Percentiles rank a stretch among this genome's conserved stretches.
Conservation (phyloP, 768 basidiomycete species). For the Xerocomus spinulosus region DNA sequence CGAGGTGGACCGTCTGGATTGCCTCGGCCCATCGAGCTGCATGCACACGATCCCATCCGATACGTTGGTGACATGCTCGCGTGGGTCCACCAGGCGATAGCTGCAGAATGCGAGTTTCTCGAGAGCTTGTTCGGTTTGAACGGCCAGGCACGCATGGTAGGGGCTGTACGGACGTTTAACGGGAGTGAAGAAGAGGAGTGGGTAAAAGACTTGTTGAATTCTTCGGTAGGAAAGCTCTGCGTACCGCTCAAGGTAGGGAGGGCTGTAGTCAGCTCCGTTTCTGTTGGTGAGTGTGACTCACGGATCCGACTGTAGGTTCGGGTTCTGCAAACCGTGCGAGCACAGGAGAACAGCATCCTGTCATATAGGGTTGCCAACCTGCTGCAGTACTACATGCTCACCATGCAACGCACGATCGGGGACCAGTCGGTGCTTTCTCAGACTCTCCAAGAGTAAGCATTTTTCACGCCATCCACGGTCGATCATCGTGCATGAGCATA, state of each 20-base stretch:
- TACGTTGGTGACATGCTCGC: conserved; percentile 99
- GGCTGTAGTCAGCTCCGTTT: neutral
- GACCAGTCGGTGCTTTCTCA: conserved; percentile 70
- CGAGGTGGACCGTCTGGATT: conserved; percentile 80
- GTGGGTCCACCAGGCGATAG: conserved; percentile 96
- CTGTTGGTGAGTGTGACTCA: neutral
- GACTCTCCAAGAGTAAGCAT: conserved; percentile 72
- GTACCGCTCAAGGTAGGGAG: conserved; percentile 75
- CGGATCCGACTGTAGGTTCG: conserved; percentile 49
- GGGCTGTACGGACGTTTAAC: conserved; percentile 55
- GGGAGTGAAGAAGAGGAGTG: conserved; percentile 69
- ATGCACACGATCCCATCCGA: conserved; percentile 94
- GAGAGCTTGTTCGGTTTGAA: conserved; percentile 77
- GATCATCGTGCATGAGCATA: neutral
- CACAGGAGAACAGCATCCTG: conserved; percentile 89
- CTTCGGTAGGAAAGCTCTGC: conserved; percentile 76
- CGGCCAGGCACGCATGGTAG: conserved; percentile 58
- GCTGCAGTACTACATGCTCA: conserved; percentile 90
- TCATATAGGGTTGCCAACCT: conserved; percentile 92
- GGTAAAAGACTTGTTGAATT: conserved; percentile 77
- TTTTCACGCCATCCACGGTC: neutral
- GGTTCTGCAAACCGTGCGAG: conserved; percentile 89
- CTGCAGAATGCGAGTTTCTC: conserved; percentile 91
- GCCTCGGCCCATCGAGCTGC: conserved; percentile 92
- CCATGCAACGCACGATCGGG: conserved; percentile 91